Percentiles rank a stretch among this genome's conserved stretches.
These are phyloP conservation scores for Coprinellus aureogranulatus DNA, from an alignment of 768 basidiomycete genomes.

Conservation along the genomic window DNA sequence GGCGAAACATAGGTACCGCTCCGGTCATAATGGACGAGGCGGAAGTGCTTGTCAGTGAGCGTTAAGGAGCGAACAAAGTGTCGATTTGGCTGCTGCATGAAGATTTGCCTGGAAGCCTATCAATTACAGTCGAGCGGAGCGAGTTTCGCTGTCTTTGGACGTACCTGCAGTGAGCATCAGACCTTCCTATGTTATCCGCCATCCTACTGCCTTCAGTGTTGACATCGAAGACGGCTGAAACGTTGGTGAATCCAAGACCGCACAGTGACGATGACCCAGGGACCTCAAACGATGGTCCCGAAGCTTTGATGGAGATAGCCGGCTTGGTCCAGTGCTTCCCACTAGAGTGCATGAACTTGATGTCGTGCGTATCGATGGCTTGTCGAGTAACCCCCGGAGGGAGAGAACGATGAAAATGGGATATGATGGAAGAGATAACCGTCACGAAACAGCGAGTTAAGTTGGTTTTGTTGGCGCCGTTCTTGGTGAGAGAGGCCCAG, in stretches of 20 bases:
- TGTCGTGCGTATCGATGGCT: not conserved
- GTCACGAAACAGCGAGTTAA: not conserved
- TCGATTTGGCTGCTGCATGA: slow-evolving; percentile 2
- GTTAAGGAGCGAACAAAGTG: slow-evolving; percentile 1
- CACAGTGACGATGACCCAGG: not conserved
- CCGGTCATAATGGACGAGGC: slow-evolving; percentile 3
- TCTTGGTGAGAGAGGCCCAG: too few species aligned
- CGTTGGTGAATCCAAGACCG: not conserved
- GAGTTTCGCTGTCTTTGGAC: not conserved
- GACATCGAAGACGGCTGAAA: not conserved
- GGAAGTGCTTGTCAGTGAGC: not conserved
- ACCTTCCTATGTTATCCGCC: not conserved
- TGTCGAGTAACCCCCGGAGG: not conserved
- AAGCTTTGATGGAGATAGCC: not conserved
- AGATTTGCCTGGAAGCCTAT: not conserved
- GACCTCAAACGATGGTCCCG: not conserved
- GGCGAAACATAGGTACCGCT: not conserved
- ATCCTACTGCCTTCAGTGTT: not conserved
- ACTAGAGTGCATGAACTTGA: not conserved
- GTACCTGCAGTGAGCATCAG: not conserved
- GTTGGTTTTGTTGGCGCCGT: too few species aligned
- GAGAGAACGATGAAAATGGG: not conserved
- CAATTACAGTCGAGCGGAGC: not conserved
- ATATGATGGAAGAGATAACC: not conserved
- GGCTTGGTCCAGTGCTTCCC: not conserved